Conservation (phyloP, 2,329 filamentous ascomycete genomes). For the Lecanosticta acicola region DNA sequence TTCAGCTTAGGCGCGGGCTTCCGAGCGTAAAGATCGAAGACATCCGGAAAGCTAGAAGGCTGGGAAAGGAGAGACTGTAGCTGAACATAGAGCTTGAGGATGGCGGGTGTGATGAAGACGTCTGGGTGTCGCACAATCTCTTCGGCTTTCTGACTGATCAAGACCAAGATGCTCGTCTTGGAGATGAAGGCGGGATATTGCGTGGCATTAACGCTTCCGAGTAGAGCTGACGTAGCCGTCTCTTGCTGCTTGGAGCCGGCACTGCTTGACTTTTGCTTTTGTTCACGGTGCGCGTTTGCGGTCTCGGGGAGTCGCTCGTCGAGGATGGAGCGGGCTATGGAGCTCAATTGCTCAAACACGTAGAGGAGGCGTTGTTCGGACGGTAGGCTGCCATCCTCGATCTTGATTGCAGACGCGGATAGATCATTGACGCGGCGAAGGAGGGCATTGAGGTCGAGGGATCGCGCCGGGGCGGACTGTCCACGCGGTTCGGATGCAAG, state of each 20-base stretch:
- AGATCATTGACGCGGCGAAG: slow-evolving; percentile 29
- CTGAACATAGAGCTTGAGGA: slow-evolving; percentile 69
- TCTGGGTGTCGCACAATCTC: slow-evolving; percentile 65
- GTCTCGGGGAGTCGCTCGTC: slow-evolving; percentile 16
- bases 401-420: slow-evolving; percentile 21
- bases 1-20: slow-evolving; percentile 65
- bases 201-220: slow-evolving; percentile 42
- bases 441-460: slow-evolving; percentile 12
- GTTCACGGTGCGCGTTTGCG: slow-evolving; percentile 1
- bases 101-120: slow-evolving; percentile 69
- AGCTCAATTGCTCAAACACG: slow-evolving; percentile 30
- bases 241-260: slow-evolving; percentile 6
- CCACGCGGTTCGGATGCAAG: neutral
- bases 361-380: slow-evolving; percentile 30
- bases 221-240: slow-evolving; percentile 51
- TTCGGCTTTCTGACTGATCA: slow-evolving; percentile 56
- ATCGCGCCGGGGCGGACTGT: neutral
- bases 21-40: slow-evolving; percentile 74
- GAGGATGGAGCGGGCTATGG: slow-evolving; percentile 23
- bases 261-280: slow-evolving; percentile 1
- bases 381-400: slow-evolving; percentile 22
- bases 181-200: slow-evolving; percentile 30
- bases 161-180: slow-evolving; percentile 35
- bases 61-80: slow-evolving; percentile 68
- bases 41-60: slow-evolving; percentile 70